Evolutionary conservation across 2,329 filamentous ascomycete species (phyloP).

Genomic region (Calonectria naviculata): DNA sequence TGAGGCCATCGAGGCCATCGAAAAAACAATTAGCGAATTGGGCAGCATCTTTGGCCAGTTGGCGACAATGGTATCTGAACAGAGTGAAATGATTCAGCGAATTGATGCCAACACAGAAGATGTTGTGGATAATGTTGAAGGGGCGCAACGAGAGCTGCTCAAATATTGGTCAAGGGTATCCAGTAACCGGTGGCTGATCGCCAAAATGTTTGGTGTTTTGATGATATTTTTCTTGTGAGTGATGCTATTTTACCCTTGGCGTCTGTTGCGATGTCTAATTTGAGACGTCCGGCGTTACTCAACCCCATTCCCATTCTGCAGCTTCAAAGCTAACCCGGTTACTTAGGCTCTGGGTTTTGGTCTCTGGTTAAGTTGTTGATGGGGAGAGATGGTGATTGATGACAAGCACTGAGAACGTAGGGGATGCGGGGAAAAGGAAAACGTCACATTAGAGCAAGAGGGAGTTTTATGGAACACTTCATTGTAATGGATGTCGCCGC

Average conservation of each 20-base stretch:
- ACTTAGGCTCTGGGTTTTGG: constrained; percentile 52
- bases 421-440: constrained; percentile 14
- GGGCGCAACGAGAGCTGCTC: constrained; percentile 92
- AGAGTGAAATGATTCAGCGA: constrained; percentile 96
- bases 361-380: constrained; percentile 45
- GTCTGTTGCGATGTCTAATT: too few relatives aligned
- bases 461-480: constrained; percentile 33
- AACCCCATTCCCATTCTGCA: not conserved
- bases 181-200: constrained; percentile 94
- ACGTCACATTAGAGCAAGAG: constrained; percentile 4
- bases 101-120: constrained; percentile 99
- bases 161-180: constrained; percentile 97
- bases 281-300: not conserved
- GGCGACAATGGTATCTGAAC: constrained; percentile 96
- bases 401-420: not conserved
- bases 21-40: constrained; percentile 92
- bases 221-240: constrained; percentile 90
- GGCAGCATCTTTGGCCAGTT: constrained; percentile 93
- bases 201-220: constrained; percentile 81
- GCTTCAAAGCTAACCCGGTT: constrained; percentile 2
- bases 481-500: constrained; percentile 38
- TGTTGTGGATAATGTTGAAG: constrained; percentile 98
- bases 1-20: constrained; percentile 96
- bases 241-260: not conserved
- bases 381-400: constrained; percentile 19